Base-by-base conservation (phyloP, 2,329 filamentous ascomycete species). In the Sarocladium brachiariae region DNA sequence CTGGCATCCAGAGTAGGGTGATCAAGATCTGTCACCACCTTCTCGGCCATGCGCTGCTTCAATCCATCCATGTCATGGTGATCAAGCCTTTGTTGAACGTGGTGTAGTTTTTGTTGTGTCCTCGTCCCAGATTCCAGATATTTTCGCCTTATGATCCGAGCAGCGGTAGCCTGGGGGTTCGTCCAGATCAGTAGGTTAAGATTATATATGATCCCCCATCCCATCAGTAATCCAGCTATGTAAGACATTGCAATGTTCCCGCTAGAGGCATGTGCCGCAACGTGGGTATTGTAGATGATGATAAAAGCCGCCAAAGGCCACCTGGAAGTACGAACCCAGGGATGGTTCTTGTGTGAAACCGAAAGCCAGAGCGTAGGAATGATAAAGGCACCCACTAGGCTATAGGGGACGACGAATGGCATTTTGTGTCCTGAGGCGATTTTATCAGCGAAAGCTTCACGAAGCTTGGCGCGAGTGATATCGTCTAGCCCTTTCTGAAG, bases 131-230 rank as follows among this genome's bases (percentile, higher is more conserved):
- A 10, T 21, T 33, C 5, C 4, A 19, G 3, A 25, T 10, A 10
- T 19, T 33, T 6, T 47, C n/a, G 9, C 52, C 65, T 70, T 50
- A 74, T 62, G 0, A 77, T 70, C 54, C 80, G 72, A 54, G 73
- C 77, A 0, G 74, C 74, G 16, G 80, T 76, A 59, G 74, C 75
- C 61, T 84, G 81, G 2, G 80, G 78, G n/a, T 69, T 65, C 39
- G 70, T 75, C 65, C 77, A 78, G 2, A 83, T 61, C 23, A 84
- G 61, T 58, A 79, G 60, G 18, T 72, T 70, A 50, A 75, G 58
- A 31, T 63, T 69, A 63, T 71, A 73, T 16, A 83, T 60, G 10
- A 75, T 73, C 1, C 73, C 70, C 75, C 76, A 84, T 4, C 65
- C 61, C 3, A 68, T 68, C 34, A 74, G 58, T 46, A 84, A 57